Conservation (phyloP, 2,329 filamentous ascomycete species). For the Sordariomycetes sp. region DNA sequence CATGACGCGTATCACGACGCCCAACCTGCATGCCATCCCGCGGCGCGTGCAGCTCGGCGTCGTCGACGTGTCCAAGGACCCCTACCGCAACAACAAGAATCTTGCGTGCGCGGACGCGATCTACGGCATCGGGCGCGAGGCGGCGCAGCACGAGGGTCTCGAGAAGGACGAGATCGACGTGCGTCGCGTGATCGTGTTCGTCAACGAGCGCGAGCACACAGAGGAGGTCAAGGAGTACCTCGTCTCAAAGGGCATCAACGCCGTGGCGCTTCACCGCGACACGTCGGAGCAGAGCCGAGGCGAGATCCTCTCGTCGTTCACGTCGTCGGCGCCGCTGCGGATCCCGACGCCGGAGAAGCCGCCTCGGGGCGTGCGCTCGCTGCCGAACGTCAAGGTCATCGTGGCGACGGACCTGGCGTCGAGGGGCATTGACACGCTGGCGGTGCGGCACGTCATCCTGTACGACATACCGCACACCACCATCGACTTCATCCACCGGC, state of each 20-base stretch:
- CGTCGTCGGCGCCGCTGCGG: slow-evolving; percentile 30
- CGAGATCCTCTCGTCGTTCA: slow-evolving; percentile 71
- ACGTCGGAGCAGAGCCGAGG: slow-evolving; percentile 66
- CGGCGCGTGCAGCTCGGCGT: slow-evolving; percentile 89
- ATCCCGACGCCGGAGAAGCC: slow-evolving; percentile 15
- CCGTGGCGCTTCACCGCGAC: slow-evolving; percentile 75
- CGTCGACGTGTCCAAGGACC: slow-evolving; percentile 83
- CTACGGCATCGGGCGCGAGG: slow-evolving; percentile 81
- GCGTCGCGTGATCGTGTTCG: slow-evolving; percentile 87
- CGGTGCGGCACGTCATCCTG: slow-evolving; percentile 81
- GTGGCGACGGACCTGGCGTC: slow-evolving; percentile 92
- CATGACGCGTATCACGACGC: slow-evolving; percentile 79
- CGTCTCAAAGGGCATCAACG: slow-evolving; percentile 75
- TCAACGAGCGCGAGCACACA: slow-evolving; percentile 90
- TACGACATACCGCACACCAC: slow-evolving; percentile 98
- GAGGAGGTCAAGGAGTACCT: slow-evolving; percentile 73
- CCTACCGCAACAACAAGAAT: slow-evolving; percentile 85
- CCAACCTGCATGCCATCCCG: slow-evolving; percentile 92
- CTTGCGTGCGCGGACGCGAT: slow-evolving; percentile 92
- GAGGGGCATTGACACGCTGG: slow-evolving; percentile 85
- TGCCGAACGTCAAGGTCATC: slow-evolving; percentile 77
- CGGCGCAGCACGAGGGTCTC: slow-evolving; percentile 44
- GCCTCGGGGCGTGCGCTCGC: slow-evolving; percentile 30
- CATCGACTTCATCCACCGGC: slow-evolving; percentile 94
- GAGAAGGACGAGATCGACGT: slow-evolving; percentile 48